Percentiles rank a stretch among this genome's conserved stretches.
Evolutionary conservation across 2,329 filamentous ascomycete genomes (phyloP).

Genomic region (Alternaria conjuncta): DNA sequence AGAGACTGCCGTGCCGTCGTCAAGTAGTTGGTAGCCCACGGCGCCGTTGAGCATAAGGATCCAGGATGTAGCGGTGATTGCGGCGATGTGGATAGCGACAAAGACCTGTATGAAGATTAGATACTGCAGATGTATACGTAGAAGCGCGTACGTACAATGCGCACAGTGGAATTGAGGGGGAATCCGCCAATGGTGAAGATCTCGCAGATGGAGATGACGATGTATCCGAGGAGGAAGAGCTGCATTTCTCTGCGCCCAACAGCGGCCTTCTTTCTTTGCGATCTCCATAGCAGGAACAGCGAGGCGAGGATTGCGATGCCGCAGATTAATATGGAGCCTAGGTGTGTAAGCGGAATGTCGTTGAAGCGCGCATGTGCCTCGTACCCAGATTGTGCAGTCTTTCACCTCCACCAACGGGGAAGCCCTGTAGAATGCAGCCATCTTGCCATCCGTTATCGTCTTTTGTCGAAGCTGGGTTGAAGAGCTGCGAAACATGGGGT

Average conservation of each 20-base stretch:
- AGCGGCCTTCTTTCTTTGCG: slow-evolving; percentile 89
- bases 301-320: slow-evolving; percentile 76
- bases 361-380: slow-evolving; percentile 23
- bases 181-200: slow-evolving; percentile 95
- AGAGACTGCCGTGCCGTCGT: slow-evolving; percentile 89
- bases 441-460: slow-evolving; percentile 63
- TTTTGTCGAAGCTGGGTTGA: slow-evolving; percentile 65
- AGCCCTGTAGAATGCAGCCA: slow-evolving; percentile 78
- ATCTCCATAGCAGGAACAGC: slow-evolving; percentile 74
- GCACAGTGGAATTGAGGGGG: slow-evolving; percentile 72
- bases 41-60: slow-evolving; percentile 89
- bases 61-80: slow-evolving; percentile 88
- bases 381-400: slow-evolving; percentile 84
- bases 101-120: slow-evolving; percentile 67
- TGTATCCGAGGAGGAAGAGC: slow-evolving; percentile 84
- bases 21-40: slow-evolving; percentile 90
- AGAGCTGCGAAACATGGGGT: slow-evolving; percentile 61
- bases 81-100: slow-evolving; percentile 85
- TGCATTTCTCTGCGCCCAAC: slow-evolving; percentile 96
- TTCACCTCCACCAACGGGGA: slow-evolving; percentile 69
- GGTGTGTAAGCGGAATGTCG: slow-evolving; percentile 32
- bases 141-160: slow-evolving; percentile 65
- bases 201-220: slow-evolving; percentile 89
- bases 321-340: slow-evolving; percentile 86
- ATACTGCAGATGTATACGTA: neutral